Evolutionary conservation across 2,329 filamentous ascomycete genomes (phyloP).

Genomic region (Cryphonectria japonica): DNA sequence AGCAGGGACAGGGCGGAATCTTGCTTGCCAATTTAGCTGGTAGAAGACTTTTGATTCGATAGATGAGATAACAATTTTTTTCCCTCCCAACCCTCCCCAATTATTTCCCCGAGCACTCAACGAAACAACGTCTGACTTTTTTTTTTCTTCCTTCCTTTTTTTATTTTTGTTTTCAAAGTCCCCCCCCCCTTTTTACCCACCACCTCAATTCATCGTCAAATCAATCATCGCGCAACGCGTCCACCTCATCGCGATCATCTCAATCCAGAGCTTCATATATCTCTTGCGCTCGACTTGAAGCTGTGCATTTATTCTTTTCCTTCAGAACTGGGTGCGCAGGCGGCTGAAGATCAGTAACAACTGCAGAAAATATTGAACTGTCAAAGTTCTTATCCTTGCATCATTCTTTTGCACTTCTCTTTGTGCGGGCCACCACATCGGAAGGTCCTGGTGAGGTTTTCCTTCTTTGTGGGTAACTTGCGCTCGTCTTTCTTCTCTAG

Average conservation of each 20-base stretch:
- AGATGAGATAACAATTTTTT: slow-evolving; percentile 18
- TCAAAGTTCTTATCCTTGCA: not conserved
- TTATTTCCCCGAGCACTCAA: slow-evolving; percentile 10
- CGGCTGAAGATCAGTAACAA: not conserved
- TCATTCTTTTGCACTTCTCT: not conserved
- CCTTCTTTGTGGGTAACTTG: not conserved
- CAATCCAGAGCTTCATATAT: not conserved
- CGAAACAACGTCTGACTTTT: not conserved
- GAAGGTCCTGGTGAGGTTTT: not conserved
- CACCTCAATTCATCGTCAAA: not conserved
- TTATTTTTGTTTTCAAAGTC: not conserved
- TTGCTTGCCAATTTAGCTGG: slow-evolving; percentile 9
- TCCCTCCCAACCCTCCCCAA: slow-evolving; percentile 14
- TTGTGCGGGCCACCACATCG: not conserved
- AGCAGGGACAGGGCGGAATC: slow-evolving; percentile 8
- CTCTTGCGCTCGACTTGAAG: not conserved
- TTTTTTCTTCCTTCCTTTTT: not conserved
- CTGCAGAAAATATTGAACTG: too few relatives aligned
- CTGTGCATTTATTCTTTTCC: not conserved
- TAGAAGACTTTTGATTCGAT: slow-evolving; percentile 1
- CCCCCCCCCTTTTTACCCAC: not conserved
- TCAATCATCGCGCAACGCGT: not conserved
- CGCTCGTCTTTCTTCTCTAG: not conserved
- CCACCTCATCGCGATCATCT: not conserved
- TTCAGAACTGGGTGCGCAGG: not conserved